Evolutionary conservation across 495 filamentous ascomycete genomes (phyloP), one percentile per base, ranked within the genome.

Genomic region (Extremus antarcticus): DNA sequence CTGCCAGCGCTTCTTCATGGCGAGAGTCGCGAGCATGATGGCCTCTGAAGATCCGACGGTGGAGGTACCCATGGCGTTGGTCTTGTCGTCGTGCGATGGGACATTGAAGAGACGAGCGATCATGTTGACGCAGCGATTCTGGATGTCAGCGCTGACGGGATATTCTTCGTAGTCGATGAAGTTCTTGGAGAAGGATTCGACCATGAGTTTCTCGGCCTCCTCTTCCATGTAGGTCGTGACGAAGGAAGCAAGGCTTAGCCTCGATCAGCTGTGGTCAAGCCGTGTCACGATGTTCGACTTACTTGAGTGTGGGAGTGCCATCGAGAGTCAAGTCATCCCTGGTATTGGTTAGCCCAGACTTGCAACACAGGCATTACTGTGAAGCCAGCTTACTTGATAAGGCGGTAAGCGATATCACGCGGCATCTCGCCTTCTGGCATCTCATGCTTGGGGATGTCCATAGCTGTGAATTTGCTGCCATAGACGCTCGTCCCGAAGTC

Each of bases 1-100:
- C 72, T 88, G 82, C 90, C 90, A 95, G 58, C 83, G 82, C 74
- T 85, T 91, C 82, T 95, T 95, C 89, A 95, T 94, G 50, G 89
- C 88, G 19, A 95, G 76, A 2, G 87, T 86, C 45, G 74, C 87
- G 10, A 95, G 80, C 86, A 94, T 92, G 69, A 94, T 91, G 56
- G 88, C 90, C 67, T 94, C 88, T 25, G 86, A 90, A 58, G 81
- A 86, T 35, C 90, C 88, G 58, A 94, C 83, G 50, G 86, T 90
- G 9, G 82, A 87, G 0, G 89, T 94, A 32, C 90, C 90, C 68
- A 95, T 78, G 53, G 86, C 78, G 56, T 80, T 77, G 7, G 73
- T 72, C 11, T 64, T 63, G 0, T 71, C 67, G 23, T 71, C 67
- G 10, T 74, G 49, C 0, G 70, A 71, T 3, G 87, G 87, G 22